Evolutionary conservation across 192 early-diverging fungal species (phyloP).

Genomic region (Rhizoclosmatium sp.): DNA sequence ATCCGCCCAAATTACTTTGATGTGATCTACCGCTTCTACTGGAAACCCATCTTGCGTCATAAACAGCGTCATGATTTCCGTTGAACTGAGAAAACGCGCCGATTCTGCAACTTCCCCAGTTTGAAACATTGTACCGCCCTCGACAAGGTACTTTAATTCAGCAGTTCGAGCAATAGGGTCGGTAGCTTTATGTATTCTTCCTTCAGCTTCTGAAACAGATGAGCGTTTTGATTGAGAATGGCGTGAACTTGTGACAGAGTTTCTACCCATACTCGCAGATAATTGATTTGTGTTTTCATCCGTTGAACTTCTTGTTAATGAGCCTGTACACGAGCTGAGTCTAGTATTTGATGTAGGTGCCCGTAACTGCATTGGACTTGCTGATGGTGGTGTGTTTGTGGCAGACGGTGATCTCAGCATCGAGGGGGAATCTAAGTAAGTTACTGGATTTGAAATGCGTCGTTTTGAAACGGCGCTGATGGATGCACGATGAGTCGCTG

Average conservation of each 20-base stretch:
- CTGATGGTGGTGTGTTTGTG: not conserved
- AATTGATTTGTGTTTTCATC: too few species aligned
- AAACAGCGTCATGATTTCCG: not conserved
- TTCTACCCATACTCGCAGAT: too few species aligned
- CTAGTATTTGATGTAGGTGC: not conserved
- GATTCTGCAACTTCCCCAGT: conserved; percentile 1
- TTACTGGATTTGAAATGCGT: too few species aligned
- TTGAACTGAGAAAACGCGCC: not conserved
- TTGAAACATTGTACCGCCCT: not conserved
- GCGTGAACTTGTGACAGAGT: too few species aligned
- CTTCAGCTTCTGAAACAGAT: too few species aligned
- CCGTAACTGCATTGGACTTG: not conserved
- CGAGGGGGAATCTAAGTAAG: not conserved
- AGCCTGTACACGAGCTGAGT: not conserved
- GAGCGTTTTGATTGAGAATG: too few species aligned
- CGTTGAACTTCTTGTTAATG: not conserved
- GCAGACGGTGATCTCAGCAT: not conserved
- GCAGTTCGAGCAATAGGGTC: not conserved
- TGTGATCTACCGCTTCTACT: conserved; percentile 69
- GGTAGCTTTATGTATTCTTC: not conserved
- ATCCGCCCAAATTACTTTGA: conserved; percentile 86
- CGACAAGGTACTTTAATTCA: not conserved
- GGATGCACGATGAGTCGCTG: not conserved
- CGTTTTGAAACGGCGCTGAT: not conserved
- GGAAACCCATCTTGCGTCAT: conserved; percentile 34